Conservation (phyloP, 2,329 filamentous ascomycete genomes). For the Botrytis elliptica region DNA sequence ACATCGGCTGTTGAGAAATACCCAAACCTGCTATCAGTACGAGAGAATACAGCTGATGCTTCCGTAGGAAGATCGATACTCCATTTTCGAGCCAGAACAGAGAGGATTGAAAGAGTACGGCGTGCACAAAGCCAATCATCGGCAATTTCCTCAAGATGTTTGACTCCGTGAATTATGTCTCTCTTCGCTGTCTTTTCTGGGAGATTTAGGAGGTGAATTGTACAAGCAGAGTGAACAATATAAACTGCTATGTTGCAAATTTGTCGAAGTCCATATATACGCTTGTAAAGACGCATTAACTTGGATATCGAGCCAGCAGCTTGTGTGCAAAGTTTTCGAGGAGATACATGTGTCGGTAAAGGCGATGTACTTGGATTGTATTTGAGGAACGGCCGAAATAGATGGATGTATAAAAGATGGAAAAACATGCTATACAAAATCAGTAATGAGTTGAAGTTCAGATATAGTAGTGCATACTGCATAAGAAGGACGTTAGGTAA, state of each 20-base stretch:
- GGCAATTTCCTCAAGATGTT: conserved; percentile 91
- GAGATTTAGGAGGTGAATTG: conserved; percentile 88
- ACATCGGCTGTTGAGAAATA: conserved; percentile 52
- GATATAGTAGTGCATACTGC: conserved; percentile 65
- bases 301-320: conserved; percentile 90
- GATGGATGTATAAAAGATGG: conserved; percentile 90
- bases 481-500: conserved; percentile 75
- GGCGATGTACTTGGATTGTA: conserved; percentile 81
- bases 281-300: conserved; percentile 90
- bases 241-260: conserved; percentile 97
- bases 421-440: conserved; percentile 80
- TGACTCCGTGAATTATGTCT: conserved; percentile 87
- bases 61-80: conserved; percentile 83
- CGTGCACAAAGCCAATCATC: conserved; percentile 92
- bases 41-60: conserved; percentile 70
- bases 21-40: conserved; percentile 79
- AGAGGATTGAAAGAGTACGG: conserved; percentile 80
- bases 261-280: conserved; percentile 83
- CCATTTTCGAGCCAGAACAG: conserved; percentile 85
- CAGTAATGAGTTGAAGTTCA: conserved; percentile 26
- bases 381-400: conserved; percentile 93
- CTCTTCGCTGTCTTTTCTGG: conserved; percentile 87
- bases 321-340: conserved; percentile 85
- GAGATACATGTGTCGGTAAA: conserved; percentile 82
- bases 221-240: conserved; percentile 90